Conservation (phyloP, 495 filamentous ascomycete genomes). For the Paragyromitra xinjiangensis region DNA sequence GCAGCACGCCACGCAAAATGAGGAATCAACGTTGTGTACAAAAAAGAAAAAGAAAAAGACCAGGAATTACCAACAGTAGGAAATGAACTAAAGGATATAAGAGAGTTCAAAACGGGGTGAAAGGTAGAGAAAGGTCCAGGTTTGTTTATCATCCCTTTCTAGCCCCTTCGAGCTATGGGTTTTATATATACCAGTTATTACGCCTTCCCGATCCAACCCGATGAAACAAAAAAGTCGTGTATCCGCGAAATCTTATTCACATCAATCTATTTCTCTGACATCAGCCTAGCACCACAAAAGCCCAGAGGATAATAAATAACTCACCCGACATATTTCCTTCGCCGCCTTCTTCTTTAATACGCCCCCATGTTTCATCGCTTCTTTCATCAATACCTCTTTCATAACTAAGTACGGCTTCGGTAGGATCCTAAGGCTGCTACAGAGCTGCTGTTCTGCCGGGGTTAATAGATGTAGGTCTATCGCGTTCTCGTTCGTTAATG, state of each 20-base stretch:
- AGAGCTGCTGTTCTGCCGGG: conserved; percentile 83
- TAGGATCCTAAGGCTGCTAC: conserved; percentile 78
- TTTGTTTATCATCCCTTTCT: background rate
- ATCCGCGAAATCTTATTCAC: conserved; percentile 72
- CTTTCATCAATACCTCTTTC: conserved; percentile 86
- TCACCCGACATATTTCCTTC: conserved; percentile 71
- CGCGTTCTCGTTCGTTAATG: conserved; percentile 77
- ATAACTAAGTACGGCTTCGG: conserved; percentile 95
- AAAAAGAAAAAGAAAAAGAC: conserved; percentile 15
- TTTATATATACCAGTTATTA: background rate
- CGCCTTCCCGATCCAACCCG: conserved; percentile 85
- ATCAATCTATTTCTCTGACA: conserved; percentile 65
- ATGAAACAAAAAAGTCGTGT: conserved; percentile 93
- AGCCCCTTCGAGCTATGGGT: background rate
- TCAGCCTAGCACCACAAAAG: conserved; percentile 22
- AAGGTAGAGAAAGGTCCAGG: background rate
- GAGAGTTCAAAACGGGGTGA: background rate
- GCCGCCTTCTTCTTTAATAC: conserved; percentile 89
- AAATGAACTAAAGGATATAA: conserved; percentile 6
- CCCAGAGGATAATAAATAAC: conserved; percentile 26
- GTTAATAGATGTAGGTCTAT: conserved; percentile 87
- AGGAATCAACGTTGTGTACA: background rate
- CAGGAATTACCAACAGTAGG: background rate
- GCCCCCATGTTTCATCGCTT: conserved; percentile 87
- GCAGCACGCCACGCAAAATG: background rate